These are phyloP conservation scores for Pseudomonodictys pantanalensis DNA, from an alignment of 495 filamentous ascomycete species.

Conservation along the genomic window DNA sequence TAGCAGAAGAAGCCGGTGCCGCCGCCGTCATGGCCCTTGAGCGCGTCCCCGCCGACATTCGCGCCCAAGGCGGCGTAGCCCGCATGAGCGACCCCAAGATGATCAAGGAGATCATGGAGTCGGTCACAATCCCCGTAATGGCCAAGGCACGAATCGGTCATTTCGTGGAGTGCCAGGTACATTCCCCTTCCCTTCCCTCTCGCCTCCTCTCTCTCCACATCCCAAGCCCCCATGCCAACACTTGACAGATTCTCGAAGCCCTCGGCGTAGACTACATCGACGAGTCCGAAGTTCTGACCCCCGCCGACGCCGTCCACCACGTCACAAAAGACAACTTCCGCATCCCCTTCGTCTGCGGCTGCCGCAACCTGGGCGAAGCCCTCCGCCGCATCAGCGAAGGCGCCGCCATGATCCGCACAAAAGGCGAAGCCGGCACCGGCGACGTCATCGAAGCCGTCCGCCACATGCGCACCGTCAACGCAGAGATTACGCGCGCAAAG, in stretches of 20 bases:
- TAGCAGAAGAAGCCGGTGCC: slow-evolving; percentile 95
- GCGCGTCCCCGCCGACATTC: slow-evolving; percentile 95
- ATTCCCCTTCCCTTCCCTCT: slow-evolving; percentile 7
- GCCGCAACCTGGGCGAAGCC: slow-evolving; percentile 92
- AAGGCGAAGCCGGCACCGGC: slow-evolving; percentile 97
- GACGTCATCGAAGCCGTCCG: slow-evolving; percentile 95
- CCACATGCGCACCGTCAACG: slow-evolving; percentile 89
- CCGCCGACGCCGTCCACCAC: slow-evolving; percentile 85
- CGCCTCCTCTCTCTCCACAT: not conserved
- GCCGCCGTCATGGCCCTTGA: slow-evolving; percentile 98
- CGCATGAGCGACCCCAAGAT: slow-evolving; percentile 95
- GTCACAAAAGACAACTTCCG: slow-evolving; percentile 83
- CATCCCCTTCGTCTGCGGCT: slow-evolving; percentile 94
- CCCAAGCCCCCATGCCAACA: slow-evolving; percentile 8
- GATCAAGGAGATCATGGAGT: slow-evolving; percentile 94
- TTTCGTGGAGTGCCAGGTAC: slow-evolving; percentile 91
- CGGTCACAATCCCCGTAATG: slow-evolving; percentile 99
- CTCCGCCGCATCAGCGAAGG: slow-evolving; percentile 89
- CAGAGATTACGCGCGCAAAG: slow-evolving; percentile 72
- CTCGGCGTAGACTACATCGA: slow-evolving; percentile 97
- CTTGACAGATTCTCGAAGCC: slow-evolving; percentile 77
- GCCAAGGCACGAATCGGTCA: slow-evolving; percentile 98
- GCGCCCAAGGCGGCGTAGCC: slow-evolving; percentile 85
- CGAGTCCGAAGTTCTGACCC: slow-evolving; percentile 94
- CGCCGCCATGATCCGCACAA: slow-evolving; percentile 98